Evolutionary conservation across 2,329 filamentous ascomycete species (phyloP).

Genomic region (Fusarium tanahbumbuense): DNA sequence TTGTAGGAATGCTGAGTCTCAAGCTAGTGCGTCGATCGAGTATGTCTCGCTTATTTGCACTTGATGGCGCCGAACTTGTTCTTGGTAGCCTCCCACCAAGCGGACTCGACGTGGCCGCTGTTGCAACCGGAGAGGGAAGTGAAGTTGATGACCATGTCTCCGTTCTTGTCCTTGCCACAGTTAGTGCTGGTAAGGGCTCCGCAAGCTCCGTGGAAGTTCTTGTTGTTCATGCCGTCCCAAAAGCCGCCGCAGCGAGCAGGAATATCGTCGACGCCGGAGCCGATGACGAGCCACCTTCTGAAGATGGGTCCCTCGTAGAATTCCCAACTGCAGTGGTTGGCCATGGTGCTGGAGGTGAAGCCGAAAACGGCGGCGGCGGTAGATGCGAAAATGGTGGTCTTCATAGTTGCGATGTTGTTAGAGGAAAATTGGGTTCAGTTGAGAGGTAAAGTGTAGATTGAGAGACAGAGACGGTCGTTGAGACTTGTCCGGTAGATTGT

Average conservation of each 20-base stretch:
- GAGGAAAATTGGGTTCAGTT: no score
- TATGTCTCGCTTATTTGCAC: neutral
- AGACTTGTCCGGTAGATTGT: no score
- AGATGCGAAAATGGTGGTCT: neutral
- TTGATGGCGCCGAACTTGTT: neutral
- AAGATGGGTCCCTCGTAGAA: neutral
- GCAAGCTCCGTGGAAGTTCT: neutral
- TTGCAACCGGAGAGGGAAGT: neutral
- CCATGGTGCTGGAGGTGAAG: neutral
- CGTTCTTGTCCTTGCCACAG: neutral
- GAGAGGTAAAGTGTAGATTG: neutral
- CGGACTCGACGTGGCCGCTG: neutral
- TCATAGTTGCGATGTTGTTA: neutral
- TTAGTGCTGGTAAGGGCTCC: neutral
- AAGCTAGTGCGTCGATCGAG: neutral
- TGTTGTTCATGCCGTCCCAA: slow-evolving; percentile 2
- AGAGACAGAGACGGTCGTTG: no score
- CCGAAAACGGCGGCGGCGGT: neutral
- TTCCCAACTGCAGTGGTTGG: neutral
- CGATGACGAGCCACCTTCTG: neutral
- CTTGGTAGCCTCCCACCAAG: neutral
- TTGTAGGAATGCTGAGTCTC: neutral
- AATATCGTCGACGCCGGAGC: neutral
- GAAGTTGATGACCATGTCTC: neutral
- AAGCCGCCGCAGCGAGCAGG: neutral